Conservation (phyloP, 202 grass and related monocot species). For the Schoenoplectus triqueter region DNA sequence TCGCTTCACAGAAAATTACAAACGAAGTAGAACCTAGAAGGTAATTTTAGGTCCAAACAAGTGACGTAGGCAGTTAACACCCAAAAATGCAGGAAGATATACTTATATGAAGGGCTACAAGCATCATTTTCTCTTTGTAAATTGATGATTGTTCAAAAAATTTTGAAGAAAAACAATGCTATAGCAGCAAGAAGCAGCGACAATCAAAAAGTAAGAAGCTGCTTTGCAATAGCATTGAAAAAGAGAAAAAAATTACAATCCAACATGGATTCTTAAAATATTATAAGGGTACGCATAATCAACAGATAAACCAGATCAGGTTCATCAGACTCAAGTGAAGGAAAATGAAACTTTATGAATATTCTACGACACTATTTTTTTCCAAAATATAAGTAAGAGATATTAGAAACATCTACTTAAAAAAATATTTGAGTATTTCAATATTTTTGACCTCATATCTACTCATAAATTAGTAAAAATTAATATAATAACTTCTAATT, state of each 20-base stretch:
- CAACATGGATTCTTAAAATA: neutral
- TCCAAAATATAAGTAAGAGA: too few species aligned
- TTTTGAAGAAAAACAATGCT: neutral
- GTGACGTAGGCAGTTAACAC: neutral
- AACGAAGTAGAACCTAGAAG: neutral
- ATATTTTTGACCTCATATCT: too few species aligned
- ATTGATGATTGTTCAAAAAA: neutral
- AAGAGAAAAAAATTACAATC: neutral
- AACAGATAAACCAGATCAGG: neutral
- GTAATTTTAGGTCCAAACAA: neutral
- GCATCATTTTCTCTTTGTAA: conserved; percentile 3
- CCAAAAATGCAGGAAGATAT: neutral
- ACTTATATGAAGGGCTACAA: neutral
- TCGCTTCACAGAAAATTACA: neutral
- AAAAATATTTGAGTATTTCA: too few species aligned
- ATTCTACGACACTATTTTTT: too few species aligned
- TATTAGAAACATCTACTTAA: too few species aligned
- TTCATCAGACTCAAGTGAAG: too few species aligned
- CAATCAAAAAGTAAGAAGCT: conserved; percentile 27
- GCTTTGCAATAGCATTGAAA: conserved; percentile 16
- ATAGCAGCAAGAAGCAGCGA: conserved; percentile 25
- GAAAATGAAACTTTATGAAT: too few species aligned
- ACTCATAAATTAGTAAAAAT: too few species aligned
- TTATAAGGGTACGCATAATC: conserved; percentile 13
- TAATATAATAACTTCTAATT: too few species aligned